Evolutionary conservation across 2,329 filamentous ascomycete genomes (phyloP).

Genomic region (Zymoseptoria tritici): DNA sequence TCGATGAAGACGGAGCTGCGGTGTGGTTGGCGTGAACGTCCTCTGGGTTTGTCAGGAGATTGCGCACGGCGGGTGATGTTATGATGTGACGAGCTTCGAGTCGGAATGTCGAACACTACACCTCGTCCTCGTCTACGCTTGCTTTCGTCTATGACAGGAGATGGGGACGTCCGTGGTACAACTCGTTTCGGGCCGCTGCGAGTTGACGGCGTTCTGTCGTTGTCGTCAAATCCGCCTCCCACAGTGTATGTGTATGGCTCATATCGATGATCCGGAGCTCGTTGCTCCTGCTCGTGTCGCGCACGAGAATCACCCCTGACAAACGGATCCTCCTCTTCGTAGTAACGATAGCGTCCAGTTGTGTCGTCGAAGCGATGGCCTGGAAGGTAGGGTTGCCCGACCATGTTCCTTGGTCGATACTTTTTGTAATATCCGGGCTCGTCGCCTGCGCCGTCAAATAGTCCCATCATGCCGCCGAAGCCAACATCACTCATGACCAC

Average conservation of each 20-base stretch:
- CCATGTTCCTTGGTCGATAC: background rate
- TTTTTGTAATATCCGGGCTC: conserved; percentile 6
- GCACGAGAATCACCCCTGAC: background rate
- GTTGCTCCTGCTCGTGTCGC: background rate
- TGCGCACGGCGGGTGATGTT: background rate
- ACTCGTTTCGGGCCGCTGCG: background rate
- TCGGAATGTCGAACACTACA: background rate
- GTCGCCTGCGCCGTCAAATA: conserved; percentile 31
- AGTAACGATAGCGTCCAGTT: background rate
- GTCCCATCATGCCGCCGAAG: conserved; percentile 22
- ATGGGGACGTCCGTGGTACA: background rate
- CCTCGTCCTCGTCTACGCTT: background rate
- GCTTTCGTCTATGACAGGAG: background rate
- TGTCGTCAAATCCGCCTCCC: background rate
- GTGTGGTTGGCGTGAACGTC: background rate
- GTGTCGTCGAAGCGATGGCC: background rate
- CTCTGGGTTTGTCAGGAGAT: background rate
- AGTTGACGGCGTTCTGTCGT: background rate
- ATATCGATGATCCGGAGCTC: background rate
- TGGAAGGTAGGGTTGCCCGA: background rate
- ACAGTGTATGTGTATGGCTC: background rate
- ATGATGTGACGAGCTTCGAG: background rate
- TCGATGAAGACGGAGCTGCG: conserved; percentile 12
- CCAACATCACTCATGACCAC: conserved; percentile 2
- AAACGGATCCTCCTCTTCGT: background rate